phyloP scores from a whole-genome alignment of 768 basidiomycete genomes.

The Termitomyces sp. region DNA sequence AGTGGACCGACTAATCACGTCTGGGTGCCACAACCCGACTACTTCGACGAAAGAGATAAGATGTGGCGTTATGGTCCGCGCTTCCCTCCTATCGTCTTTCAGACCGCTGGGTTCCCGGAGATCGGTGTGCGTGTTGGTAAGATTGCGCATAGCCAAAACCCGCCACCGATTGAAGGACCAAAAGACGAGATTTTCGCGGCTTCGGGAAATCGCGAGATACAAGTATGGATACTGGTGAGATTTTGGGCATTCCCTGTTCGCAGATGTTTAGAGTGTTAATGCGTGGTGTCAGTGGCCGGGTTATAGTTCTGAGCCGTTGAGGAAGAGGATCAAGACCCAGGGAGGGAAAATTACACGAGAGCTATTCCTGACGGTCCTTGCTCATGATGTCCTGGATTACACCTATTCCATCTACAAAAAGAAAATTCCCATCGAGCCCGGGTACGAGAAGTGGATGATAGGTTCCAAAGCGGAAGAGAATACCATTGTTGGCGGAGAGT shows the following conservation, averaged over 20 bases:
- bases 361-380: slow-evolving; percentile 28
- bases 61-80: slow-evolving; percentile 15
- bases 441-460: slow-evolving; percentile 36
- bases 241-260: not conserved
- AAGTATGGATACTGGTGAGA: slow-evolving; percentile 33
- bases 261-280: not conserved
- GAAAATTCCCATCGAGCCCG: slow-evolving; percentile 27
- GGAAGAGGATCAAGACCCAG: slow-evolving; percentile 35
- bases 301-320: slow-evolving; percentile 33
- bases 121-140: slow-evolving; percentile 29
- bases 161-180: slow-evolving; percentile 18
- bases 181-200: slow-evolving; percentile 20
- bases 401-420: slow-evolving; percentile 25
- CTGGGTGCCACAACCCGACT: slow-evolving; percentile 23
- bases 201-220: slow-evolving; percentile 27
- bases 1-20: slow-evolving; percentile 25
- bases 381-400: slow-evolving; percentile 28
- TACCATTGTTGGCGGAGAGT: slow-evolving; percentile 25
- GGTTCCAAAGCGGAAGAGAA: slow-evolving; percentile 17
- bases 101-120: slow-evolving; percentile 24
- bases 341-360: slow-evolving; percentile 28
- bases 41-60: slow-evolving; percentile 16
- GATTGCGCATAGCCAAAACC: slow-evolving; percentile 15
- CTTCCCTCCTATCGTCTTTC: slow-evolving; percentile 29
- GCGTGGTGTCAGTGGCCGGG: slow-evolving; percentile 43